A percentile compares a stretch with the other conserved stretches of the same genome.
Conservation (phyloP, 495 filamentous ascomycete species). For the Cercophora sp. region DNA sequence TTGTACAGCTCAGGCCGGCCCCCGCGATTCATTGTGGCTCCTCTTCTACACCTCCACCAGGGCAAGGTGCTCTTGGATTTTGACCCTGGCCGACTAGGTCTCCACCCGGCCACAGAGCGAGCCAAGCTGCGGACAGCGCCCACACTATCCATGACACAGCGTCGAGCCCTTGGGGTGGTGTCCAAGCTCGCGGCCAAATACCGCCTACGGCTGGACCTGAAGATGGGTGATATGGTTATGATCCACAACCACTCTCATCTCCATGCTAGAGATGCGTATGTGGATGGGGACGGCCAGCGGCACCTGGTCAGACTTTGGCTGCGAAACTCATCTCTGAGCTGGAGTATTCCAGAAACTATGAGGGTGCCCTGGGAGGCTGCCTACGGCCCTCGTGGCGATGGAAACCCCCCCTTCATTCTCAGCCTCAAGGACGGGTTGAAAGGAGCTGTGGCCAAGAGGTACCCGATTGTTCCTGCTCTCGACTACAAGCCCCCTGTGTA, state of each 20-base stretch:
- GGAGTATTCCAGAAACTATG: constrained; percentile 39
- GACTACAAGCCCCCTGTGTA: no score
- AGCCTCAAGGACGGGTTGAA: no score
- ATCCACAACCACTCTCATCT: constrained; percentile 60
- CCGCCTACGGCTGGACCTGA: constrained; percentile 41
- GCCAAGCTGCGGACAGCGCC: no score
- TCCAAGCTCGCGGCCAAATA: constrained; percentile 30
- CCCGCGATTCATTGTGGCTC: constrained; percentile 30
- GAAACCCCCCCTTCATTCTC: constrained; percentile 4
- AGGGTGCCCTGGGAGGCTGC: constrained; percentile 42
- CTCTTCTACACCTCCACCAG: constrained; percentile 34
- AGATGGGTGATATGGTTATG: constrained; percentile 57
- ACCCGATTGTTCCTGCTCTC: no score
- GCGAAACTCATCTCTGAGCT: constrained; percentile 37
- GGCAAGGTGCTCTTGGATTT: constrained; percentile 35
- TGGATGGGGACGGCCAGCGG: constrained; percentile 33
- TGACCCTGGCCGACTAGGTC: constrained; percentile 42
- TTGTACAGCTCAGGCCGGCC: constrained; percentile 33
- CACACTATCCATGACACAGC: constrained; percentile 30
- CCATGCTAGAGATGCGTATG: constrained; percentile 52
- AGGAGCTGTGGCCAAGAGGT: no score
- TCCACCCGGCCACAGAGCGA: constrained; percentile 29
- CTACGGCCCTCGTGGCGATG: constrained; percentile 26
- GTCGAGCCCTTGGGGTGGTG: constrained; percentile 32
- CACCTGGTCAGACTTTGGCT: constrained; percentile 53